Conservation (phyloP, 75 land plant species). For the Gnetum montanum region DNA sequence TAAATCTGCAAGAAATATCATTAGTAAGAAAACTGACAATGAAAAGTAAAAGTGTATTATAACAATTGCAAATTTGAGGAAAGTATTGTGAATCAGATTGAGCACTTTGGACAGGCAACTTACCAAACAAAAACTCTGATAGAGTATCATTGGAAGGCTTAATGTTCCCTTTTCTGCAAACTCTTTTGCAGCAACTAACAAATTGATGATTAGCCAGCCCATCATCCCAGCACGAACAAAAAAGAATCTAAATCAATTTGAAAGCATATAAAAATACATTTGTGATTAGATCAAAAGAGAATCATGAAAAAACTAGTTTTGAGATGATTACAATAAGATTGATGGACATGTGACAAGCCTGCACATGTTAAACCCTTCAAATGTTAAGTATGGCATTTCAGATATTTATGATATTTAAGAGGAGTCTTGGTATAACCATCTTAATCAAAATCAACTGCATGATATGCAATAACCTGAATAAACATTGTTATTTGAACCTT, state of each 20-base stretch:
- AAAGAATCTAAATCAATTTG: conserved; percentile 68
- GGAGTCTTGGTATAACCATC: too few species aligned
- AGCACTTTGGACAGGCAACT: neutral
- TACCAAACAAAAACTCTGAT: conserved; percentile 76
- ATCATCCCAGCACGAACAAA: conserved; percentile 94
- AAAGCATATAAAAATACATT: conserved; percentile 2
- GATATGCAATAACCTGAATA: too few species aligned
- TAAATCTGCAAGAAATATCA: conserved; percentile 46
- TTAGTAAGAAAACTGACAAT: neutral
- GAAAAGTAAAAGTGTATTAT: conserved; percentile 1
- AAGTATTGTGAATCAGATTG: neutral
- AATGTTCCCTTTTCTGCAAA: conserved; percentile 35
- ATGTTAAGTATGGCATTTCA: too few species aligned
- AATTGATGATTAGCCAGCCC: conserved; percentile 91
- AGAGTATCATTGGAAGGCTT: conserved; percentile 64
- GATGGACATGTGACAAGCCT: neutral
- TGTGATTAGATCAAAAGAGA: too few species aligned
- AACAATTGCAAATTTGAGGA: neutral
- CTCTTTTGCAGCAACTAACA: conserved; percentile 76
- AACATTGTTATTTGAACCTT: too few species aligned
- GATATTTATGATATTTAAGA: too few species aligned
- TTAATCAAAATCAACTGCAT: too few species aligned
- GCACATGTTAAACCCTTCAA: too few species aligned
- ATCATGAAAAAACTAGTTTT: neutral
- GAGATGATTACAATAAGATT: neutral